Evolutionary conservation across 495 filamentous ascomycete species (phyloP).

Genomic region (Trichoderma reesei): DNA sequence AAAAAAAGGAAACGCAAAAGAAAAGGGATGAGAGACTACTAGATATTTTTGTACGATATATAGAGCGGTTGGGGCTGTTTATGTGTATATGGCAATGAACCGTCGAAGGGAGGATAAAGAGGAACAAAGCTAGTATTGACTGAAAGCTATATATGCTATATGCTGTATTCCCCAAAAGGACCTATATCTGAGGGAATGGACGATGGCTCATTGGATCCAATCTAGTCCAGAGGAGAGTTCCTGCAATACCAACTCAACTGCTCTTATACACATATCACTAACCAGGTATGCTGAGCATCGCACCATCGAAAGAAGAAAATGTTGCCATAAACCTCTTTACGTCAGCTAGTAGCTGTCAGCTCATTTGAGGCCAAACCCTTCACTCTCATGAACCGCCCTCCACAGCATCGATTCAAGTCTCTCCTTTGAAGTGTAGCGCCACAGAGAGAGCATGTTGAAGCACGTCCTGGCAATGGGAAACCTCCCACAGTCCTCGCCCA

Average conservation of each 20-base stretch:
- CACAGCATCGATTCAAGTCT: conserved; percentile 67
- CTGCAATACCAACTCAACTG: not conserved
- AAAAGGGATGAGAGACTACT: too few species aligned
- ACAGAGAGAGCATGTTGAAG: conserved; percentile 77
- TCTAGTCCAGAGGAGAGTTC: not conserved
- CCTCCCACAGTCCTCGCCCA: conserved; percentile 63
- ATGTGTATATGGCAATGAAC: conserved; percentile 1
- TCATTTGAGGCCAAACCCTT: conserved; percentile 88
- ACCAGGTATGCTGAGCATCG: not conserved
- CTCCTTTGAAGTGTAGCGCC: conserved; percentile 54
- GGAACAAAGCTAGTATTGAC: too few species aligned
- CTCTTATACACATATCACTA: not conserved
- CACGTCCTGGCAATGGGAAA: conserved; percentile 87
- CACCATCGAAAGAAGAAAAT: too few species aligned
- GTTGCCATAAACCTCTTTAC: too few species aligned
- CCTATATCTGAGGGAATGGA: too few species aligned
- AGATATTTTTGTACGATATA: conserved; percentile 8
- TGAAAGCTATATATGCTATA: not conserved
- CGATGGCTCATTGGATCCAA: too few species aligned
- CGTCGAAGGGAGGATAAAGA: not conserved
- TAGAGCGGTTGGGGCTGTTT: not conserved
- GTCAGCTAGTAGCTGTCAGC: not conserved
- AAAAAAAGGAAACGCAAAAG: not conserved
- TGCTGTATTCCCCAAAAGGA: conserved; percentile 5
- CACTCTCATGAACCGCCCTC: conserved; percentile 80